Percentiles rank a stretch among this genome's conserved stretches.
Evolutionary conservation across 169 alveolate genomes (phyloP).

Genomic region (Theileria equi): DNA sequence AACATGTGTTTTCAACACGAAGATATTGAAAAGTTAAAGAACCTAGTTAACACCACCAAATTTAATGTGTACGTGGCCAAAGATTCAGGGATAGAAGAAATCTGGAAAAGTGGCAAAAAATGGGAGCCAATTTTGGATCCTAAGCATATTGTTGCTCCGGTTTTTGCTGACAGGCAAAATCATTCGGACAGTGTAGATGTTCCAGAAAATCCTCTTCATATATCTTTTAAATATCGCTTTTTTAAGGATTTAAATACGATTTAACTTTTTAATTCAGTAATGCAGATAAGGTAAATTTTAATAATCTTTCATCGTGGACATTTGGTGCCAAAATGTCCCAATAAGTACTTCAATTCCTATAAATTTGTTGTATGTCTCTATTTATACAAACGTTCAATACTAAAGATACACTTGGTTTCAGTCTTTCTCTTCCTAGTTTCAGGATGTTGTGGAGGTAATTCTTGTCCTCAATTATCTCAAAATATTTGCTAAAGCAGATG

Average conservation of each 20-base stretch:
- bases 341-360: background rate
- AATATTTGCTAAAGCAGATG: constrained; percentile 21
- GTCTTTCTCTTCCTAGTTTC: background rate
- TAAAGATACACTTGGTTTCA: background rate
- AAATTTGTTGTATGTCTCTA: constrained; percentile 7
- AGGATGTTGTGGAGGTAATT: constrained; percentile 9
- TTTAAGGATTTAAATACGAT: background rate
- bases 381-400: background rate
- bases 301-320: background rate
- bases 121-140: constrained; percentile 29
- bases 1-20: constrained; percentile 37
- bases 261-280: constrained; percentile 2
- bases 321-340: background rate
- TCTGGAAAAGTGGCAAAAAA: background rate
- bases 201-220: constrained; percentile 37
- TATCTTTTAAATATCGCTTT: constrained; percentile 44
- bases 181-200: background rate
- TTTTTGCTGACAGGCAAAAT: background rate
- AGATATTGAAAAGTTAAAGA: constrained; percentile 31
- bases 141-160: constrained; percentile 45
- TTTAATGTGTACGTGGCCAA: constrained; percentile 21
- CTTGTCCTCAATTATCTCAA: constrained; percentile 21
- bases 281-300: constrained; percentile 1
- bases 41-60: background rate
- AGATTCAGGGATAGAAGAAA: background rate